Evolutionary conservation across 2,329 filamentous ascomycete genomes (phyloP).

Genomic region (Alternaria longipes): DNA sequence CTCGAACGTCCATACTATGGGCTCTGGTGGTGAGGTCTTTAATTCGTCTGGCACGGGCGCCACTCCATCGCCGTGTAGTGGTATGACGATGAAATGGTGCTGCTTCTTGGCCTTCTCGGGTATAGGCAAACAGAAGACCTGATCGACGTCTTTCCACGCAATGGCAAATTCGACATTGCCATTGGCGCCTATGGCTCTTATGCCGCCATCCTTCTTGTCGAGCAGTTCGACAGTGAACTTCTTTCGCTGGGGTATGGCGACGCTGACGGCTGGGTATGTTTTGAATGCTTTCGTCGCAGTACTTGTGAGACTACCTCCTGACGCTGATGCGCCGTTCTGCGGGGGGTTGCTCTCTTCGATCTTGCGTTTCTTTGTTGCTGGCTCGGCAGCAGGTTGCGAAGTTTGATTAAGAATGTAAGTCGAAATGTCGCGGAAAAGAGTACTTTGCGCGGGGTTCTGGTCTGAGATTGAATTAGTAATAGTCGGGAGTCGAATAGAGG

Average conservation of each 20-base stretch:
- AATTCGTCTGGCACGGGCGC: slow-evolving; percentile 54
- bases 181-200: slow-evolving; percentile 61
- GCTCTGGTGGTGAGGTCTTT: slow-evolving; percentile 56
- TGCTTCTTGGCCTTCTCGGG: slow-evolving; percentile 71
- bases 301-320: slow-evolving; percentile 35
- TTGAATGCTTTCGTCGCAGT: slow-evolving; percentile 39
- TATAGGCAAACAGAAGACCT: slow-evolving; percentile 69
- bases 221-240: slow-evolving; percentile 69
- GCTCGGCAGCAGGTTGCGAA: slow-evolving; percentile 35
- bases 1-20: slow-evolving; percentile 68
- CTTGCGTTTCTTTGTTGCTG: slow-evolving; percentile 52
- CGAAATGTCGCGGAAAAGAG: slow-evolving; percentile 51
- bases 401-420: slow-evolving; percentile 44
- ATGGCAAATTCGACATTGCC: slow-evolving; percentile 65
- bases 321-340: slow-evolving; percentile 27
- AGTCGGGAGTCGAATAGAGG: not conserved
- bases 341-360: slow-evolving; percentile 40
- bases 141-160: slow-evolving; percentile 61
- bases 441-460: slow-evolving; percentile 43
- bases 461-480: slow-evolving; percentile 27
- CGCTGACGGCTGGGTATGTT: slow-evolving; percentile 62
- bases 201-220: slow-evolving; percentile 52
- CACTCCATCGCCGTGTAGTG: slow-evolving; percentile 61
- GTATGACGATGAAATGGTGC: slow-evolving; percentile 70
- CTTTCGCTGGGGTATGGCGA: slow-evolving; percentile 70